Evolutionary conservation across 2,329 filamentous ascomycete species (phyloP), one percentile per base, ranked within the genome.

Genomic region (Calonectria multiphialidica): DNA sequence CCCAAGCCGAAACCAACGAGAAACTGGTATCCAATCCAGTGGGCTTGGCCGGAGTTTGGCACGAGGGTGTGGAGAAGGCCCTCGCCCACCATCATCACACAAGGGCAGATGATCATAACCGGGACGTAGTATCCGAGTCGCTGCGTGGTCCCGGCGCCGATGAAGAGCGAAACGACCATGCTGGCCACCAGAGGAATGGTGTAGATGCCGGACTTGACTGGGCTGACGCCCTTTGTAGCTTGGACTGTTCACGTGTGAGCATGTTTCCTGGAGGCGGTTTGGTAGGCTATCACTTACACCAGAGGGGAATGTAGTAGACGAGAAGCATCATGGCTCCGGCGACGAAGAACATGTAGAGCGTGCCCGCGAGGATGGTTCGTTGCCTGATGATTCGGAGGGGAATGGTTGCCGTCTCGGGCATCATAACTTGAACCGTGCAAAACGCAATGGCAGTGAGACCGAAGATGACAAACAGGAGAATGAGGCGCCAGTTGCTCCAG

Each of bases 11-110:
- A 87, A 21, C 91, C 91, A 8, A 88, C 84, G 23, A 93, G 78
- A 68, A 90, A 89, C 76, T 92, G 90, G 76, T 85, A 92, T 15
- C 85, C 89, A 68, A 92, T 90, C 91, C 91, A 93, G 71, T 88
- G 85, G 2, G 84, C 80, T 1, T 87, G 85, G 3, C 82, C 81
- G 16, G 88, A 88, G 62, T 80, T 74, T 2, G 87, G 86, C 18
- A 80, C 82, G 37, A 92, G 87, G 0, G 90, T 92, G 67, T 86
- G 90, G 76, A 93, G 83, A 15, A 93, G 85, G 2, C 91, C 91
- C 63, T 88, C 83, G 25, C 89, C 90, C 10, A 89, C 74, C 8
- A 88, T 83, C 84, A 87, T 87, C 74, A 89, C 80, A 72, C 84
- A 83, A 3, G 89, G 86, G 9, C 86, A 86, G 18, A 86, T 49